Evolutionary conservation across 257 asterid species (phyloP).

Genomic region (Penstemon newberryi): DNA sequence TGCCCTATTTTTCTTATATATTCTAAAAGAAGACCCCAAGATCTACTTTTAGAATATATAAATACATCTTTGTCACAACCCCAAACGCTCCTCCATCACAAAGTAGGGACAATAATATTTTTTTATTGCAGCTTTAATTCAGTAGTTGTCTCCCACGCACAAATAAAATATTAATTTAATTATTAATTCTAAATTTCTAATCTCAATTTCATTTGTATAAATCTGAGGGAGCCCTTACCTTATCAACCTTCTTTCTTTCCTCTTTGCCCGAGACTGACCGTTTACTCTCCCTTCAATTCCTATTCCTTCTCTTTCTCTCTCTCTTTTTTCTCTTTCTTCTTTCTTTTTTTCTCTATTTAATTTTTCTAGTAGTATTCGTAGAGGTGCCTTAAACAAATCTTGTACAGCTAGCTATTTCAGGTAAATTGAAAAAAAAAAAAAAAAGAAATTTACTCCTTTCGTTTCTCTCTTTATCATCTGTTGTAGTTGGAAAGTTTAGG

Average conservation of each 20-base stretch:
- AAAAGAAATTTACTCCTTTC: not conserved
- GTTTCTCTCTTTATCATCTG: not conserved
- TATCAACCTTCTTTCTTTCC: slow-evolving; percentile 48
- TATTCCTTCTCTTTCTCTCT: slow-evolving; percentile 30
- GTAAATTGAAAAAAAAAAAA: slow-evolving; percentile 34
- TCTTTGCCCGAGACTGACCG: slow-evolving; percentile 47
- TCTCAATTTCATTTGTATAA: slow-evolving; percentile 34
- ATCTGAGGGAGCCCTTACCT: slow-evolving; percentile 26
- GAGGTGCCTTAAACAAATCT: slow-evolving; percentile 22
- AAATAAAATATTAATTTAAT: slow-evolving; percentile 22
- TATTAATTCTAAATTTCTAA: not conserved
- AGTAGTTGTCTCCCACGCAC: slow-evolving; percentile 61
- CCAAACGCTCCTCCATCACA: slow-evolving; percentile 30
- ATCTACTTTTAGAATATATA: slow-evolving; percentile 29
- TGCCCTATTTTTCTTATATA: slow-evolving; percentile 12
- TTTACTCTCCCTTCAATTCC: slow-evolving; percentile 30
- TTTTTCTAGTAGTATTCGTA: not conserved
- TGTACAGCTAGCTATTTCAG: slow-evolving; percentile 66
- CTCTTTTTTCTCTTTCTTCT: slow-evolving; percentile 13
- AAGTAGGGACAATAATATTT: slow-evolving; percentile 11
- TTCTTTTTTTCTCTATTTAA: slow-evolving; percentile 5
- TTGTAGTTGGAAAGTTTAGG: slow-evolving; percentile 20
- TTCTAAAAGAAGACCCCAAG: slow-evolving; percentile 21
- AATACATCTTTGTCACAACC: slow-evolving; percentile 3
- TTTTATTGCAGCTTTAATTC: slow-evolving; percentile 42